Percentiles rank a stretch among this genome's conserved stretches.
phyloP scores from a whole-genome alignment of 345 rosid genomes.

The Leavenworthia alabamica region DNA sequence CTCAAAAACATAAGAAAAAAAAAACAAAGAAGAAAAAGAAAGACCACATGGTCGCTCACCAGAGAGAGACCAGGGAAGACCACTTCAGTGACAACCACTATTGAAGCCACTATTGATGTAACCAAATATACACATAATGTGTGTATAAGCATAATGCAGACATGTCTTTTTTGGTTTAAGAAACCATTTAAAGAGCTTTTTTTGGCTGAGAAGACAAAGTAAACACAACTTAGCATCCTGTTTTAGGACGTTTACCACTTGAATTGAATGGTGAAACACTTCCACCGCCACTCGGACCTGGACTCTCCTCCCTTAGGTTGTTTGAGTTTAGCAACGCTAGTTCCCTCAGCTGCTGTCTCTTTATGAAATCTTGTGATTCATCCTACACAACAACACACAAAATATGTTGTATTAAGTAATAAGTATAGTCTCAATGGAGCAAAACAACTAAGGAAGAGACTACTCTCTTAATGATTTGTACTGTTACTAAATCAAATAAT shows the following conservation, averaged over 20 bases:
- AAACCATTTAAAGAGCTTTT: conserved; percentile 10
- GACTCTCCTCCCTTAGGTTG: conserved; percentile 93
- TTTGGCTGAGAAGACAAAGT: neutral
- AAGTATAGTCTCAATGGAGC: conserved; percentile 11
- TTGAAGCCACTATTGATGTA: conserved; percentile 19
- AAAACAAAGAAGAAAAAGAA: neutral
- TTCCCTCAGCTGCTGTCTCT: conserved; percentile 96
- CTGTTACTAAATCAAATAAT: neutral
- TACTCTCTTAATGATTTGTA: conserved; percentile 1
- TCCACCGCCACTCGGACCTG: conserved; percentile 69
- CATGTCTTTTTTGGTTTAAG: conserved; percentile 22
- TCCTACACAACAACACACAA: conserved; percentile 45
- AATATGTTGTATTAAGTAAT: neutral
- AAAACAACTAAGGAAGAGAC: conserved; percentile 6
- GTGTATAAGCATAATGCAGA: conserved; percentile 8
- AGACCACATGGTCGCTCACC: conserved; percentile 32
- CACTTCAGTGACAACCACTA: conserved; percentile 25
- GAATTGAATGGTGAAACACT: conserved; percentile 95
- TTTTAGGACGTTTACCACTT: conserved; percentile 94
- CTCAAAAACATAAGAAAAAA: conserved; percentile 4
- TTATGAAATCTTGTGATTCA: conserved; percentile 87
- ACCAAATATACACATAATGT: conserved; percentile 20
- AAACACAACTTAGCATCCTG: conserved; percentile 56
- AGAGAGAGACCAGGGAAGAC: conserved; percentile 27
- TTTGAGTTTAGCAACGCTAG: conserved; percentile 88